Evolutionary conservation across 2,329 filamentous ascomycete species (phyloP).

Genomic region (Phyllosticta citrichinensis): DNA sequence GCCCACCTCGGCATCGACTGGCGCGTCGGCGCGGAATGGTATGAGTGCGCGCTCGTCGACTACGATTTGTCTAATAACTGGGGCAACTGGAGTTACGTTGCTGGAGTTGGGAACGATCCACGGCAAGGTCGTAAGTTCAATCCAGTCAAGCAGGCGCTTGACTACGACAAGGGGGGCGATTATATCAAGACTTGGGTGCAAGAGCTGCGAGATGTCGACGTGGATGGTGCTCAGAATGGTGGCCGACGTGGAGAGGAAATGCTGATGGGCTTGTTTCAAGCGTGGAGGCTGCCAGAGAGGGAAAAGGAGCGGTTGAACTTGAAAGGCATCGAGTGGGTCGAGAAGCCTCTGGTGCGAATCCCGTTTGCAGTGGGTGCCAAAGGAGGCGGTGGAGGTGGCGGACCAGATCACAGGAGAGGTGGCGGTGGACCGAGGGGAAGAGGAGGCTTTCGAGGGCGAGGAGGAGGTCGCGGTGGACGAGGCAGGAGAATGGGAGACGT

Average conservation of each 20-base stretch:
- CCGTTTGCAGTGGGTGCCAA: slow-evolving; percentile 48
- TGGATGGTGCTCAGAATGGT: slow-evolving; percentile 20
- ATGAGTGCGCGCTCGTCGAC: slow-evolving; percentile 63
- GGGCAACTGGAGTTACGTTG: slow-evolving; percentile 76
- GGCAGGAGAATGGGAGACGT: slow-evolving; percentile 11
- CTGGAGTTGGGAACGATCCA: slow-evolving; percentile 72
- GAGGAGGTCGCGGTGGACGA: slow-evolving; percentile 5
- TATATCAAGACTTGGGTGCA: slow-evolving; percentile 67
- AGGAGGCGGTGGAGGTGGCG: slow-evolving; percentile 25
- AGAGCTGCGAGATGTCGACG: slow-evolving; percentile 48
- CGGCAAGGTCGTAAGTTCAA: slow-evolving; percentile 67
- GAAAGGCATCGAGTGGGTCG: slow-evolving; percentile 52
- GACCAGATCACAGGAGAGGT: slow-evolving; percentile 12
- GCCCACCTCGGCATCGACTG: slow-evolving; percentile 70
- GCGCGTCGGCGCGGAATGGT: slow-evolving; percentile 75
- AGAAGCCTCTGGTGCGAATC: slow-evolving; percentile 55
- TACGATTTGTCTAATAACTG: slow-evolving; percentile 70
- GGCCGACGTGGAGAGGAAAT: slow-evolving; percentile 22
- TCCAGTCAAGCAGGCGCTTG: slow-evolving; percentile 68
- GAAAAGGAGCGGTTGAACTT: slow-evolving; percentile 50
- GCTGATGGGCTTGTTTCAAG: slow-evolving; percentile 56
- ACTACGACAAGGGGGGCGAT: slow-evolving; percentile 60
- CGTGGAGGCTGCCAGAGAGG: slow-evolving; percentile 52
- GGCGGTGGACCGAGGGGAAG: slow-evolving; percentile 18
- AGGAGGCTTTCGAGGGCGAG: slow-evolving; percentile 14